A percentile compares a stretch with the other conserved stretches of the same genome.
These are phyloP conservation scores for Tetradesmus obliquus DNA, from an alignment of 139 green algal genomes.

Conservation along the genomic window DNA sequence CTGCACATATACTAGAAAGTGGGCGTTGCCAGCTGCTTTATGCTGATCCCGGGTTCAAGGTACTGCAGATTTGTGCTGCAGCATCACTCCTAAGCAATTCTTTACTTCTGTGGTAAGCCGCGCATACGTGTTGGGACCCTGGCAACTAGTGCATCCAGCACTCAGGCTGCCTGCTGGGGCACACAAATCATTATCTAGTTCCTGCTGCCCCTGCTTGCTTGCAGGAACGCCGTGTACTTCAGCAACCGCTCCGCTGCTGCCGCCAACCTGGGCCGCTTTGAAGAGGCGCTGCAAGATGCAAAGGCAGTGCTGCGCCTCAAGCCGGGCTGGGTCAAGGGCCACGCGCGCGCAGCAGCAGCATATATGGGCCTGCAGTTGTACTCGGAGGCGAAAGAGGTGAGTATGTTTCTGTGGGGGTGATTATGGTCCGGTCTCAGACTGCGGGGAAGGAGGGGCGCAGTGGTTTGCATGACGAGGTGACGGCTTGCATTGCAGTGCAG, in stretches of 20 bases:
- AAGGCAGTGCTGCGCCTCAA: constrained; percentile 53
- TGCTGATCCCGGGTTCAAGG: too few relatives aligned
- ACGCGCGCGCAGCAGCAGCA: constrained; percentile 51
- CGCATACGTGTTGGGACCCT: too few relatives aligned
- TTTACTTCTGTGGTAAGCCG: too few relatives aligned
- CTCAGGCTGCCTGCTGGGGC: not conserved
- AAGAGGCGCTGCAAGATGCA: constrained; percentile 72
- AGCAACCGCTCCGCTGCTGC: constrained; percentile 85
- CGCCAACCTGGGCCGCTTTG: constrained; percentile 60
- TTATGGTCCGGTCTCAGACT: not conserved
- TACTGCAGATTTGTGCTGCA: too few relatives aligned
- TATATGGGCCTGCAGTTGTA: constrained; percentile 64
- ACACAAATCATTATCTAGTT: too few relatives aligned
- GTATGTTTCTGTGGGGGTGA: not conserved
- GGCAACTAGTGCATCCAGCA: too few relatives aligned
- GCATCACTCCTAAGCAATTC: too few relatives aligned
- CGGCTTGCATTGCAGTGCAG: too few relatives aligned
- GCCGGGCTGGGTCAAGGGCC: constrained; percentile 66
- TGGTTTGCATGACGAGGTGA: too few relatives aligned
- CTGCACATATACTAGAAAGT: not conserved
- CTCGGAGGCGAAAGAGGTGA: constrained; percentile 63
- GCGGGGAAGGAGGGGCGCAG: not conserved
- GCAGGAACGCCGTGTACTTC: constrained; percentile 79
- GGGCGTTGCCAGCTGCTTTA: too few relatives aligned
- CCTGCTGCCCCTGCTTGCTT: not conserved